These are phyloP conservation scores for Russula sp. DNA, from an alignment of 768 basidiomycete genomes.

Conservation along the genomic window DNA sequence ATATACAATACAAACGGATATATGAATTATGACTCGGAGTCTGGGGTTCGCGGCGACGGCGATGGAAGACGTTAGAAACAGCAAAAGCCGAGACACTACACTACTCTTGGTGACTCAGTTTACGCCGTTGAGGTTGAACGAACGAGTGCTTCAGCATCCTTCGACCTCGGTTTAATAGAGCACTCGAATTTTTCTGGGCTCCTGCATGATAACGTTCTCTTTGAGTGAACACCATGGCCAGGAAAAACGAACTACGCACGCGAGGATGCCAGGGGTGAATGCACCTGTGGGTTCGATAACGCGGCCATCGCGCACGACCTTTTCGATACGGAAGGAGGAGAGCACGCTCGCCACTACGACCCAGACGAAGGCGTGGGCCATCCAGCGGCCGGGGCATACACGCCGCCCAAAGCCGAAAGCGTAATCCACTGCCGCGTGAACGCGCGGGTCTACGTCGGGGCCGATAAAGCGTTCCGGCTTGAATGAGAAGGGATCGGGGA, in stretches of 20 bases:
- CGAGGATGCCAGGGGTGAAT: slow-evolving; percentile 28
- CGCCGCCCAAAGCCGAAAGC: slow-evolving; percentile 33
- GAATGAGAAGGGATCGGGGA: slow-evolving; percentile 35
- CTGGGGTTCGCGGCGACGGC: no score
- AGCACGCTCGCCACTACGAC: slow-evolving; percentile 30
- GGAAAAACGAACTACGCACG: slow-evolving; percentile 14
- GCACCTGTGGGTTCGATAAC: slow-evolving; percentile 28
- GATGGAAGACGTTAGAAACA: no score
- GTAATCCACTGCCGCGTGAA: slow-evolving; percentile 24
- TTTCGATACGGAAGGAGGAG: slow-evolving; percentile 27
- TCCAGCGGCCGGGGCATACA: slow-evolving; percentile 32
- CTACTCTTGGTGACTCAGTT: neutral
- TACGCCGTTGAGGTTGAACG: slow-evolving; percentile 18
- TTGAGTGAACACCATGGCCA: neutral
- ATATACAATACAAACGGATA: no score
- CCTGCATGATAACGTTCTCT: neutral
- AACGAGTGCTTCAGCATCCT: slow-evolving; percentile 27
- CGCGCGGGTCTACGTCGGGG: slow-evolving; percentile 21
- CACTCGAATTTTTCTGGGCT: slow-evolving; percentile 30
- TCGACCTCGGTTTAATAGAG: slow-evolving; percentile 23
- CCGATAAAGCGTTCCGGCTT: slow-evolving; percentile 35
- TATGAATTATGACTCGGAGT: no score
- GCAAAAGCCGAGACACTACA: neutral
- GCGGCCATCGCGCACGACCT: slow-evolving; percentile 25
- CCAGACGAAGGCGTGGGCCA: slow-evolving; percentile 29